phyloP scores from a whole-genome alignment of 148 eudicot species.

The Camellia sinensis region DNA sequence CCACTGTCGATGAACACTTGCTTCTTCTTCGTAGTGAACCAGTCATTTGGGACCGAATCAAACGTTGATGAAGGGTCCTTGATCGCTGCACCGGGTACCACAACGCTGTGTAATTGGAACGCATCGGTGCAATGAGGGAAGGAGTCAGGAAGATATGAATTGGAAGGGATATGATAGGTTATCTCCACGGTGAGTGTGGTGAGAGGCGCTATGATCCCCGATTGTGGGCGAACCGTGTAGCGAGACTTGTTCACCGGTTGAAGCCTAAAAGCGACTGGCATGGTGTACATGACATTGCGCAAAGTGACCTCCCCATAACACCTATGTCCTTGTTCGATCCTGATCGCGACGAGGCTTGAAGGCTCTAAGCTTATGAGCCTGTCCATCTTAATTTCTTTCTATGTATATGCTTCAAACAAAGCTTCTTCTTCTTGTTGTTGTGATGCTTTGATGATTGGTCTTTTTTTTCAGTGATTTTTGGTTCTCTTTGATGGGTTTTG shows the following conservation, averaged over 20 bases:
- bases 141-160: constrained; percentile 31
- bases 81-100: constrained; percentile 44
- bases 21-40: constrained; percentile 52
- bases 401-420: background rate
- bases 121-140: constrained; percentile 41
- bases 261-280: constrained; percentile 54
- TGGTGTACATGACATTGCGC: constrained; percentile 55
- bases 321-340: constrained; percentile 40
- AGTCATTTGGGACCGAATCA: constrained; percentile 44
- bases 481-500: constrained; percentile 7
- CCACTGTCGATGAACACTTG: constrained; percentile 54
- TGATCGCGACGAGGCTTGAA: constrained; percentile 36
- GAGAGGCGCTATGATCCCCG: constrained; percentile 49
- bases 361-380: constrained; percentile 54
- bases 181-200: constrained; percentile 32
- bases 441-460: background rate
- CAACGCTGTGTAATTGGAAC: constrained; percentile 49
- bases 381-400: constrained; percentile 29
- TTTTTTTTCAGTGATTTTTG: background rate
- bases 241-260: constrained; percentile 35
- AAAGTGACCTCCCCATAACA: constrained; percentile 44
- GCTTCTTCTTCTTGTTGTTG: no score
- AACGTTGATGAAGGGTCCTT: constrained; percentile 25
- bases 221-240: constrained; percentile 37
- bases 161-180: constrained; percentile 32